Evolutionary conservation across 148 eudicot species (phyloP).

Genomic region (Rhododendron ferrugineum): DNA sequence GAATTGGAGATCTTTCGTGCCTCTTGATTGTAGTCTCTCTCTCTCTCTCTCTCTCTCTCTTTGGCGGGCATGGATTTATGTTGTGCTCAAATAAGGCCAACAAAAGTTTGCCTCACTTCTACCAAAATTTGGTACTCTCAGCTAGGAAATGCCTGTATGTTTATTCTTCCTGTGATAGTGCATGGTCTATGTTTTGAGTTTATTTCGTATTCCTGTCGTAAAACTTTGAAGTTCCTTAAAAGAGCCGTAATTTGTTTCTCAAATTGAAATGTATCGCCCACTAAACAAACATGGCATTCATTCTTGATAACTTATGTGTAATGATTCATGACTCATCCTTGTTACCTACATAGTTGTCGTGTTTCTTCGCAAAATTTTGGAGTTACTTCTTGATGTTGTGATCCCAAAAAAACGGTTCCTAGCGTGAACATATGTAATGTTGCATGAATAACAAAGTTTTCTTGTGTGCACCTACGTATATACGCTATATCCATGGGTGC

Average conservation of each 20-base stretch:
- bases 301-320: constrained; percentile 3
- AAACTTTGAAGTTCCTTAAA: not conserved
- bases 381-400: not conserved
- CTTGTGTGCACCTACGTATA: not conserved
- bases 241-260: not conserved
- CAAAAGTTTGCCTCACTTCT: not conserved
- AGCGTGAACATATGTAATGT: not conserved
- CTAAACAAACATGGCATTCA: not conserved
- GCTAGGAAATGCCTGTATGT: not conserved
- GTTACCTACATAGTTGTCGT: not conserved
- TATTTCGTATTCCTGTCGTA: not conserved
- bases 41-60: too few relatives aligned
- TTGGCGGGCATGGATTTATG: not conserved
- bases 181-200: not conserved
- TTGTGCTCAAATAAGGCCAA: not conserved
- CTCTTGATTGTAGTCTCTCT: not conserved
- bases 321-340: not conserved
- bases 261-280: not conserved
- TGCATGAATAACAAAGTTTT: not conserved
- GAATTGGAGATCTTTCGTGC: not conserved
- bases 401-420: not conserved
- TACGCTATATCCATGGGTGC: not conserved
- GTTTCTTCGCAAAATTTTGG: not conserved
- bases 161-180: not conserved
- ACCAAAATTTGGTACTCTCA: not conserved